A percentile compares a stretch with the other conserved stretches of the same genome.
Evolutionary conservation across 352 stramenopile species (phyloP).

Genomic region (Sclerospora graminicola): DNA sequence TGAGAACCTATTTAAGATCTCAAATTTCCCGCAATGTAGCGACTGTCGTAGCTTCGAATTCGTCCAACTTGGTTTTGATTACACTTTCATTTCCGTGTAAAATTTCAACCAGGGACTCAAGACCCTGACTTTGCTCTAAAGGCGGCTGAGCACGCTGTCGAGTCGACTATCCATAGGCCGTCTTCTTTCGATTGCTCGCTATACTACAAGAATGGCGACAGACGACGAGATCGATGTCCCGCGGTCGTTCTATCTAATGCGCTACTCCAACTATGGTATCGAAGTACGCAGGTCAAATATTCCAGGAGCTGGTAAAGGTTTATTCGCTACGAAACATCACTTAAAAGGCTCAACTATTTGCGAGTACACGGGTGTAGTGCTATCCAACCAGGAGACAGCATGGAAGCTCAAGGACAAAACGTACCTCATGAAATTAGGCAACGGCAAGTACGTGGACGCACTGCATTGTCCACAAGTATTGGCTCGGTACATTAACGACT

Average conservation of each 20-base stretch:
- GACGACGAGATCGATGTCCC: no score
- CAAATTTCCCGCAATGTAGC: no score
- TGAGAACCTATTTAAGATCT: no score
- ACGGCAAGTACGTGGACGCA: conserved; percentile 69
- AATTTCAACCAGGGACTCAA: no score
- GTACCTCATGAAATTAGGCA: conserved; percentile 76
- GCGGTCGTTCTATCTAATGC: conserved; percentile 15
- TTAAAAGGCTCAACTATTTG: conserved; percentile 21
- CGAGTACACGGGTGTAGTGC: conserved; percentile 34
- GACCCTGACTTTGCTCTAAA: no score
- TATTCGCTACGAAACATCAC: conserved; percentile 34
- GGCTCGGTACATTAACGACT: conserved; percentile 80
- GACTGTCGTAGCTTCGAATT: no score
- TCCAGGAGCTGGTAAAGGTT: conserved; percentile 33
- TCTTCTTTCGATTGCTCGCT: no score
- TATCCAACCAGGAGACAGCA: conserved; percentile 34
- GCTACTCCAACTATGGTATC: conserved; percentile 20
- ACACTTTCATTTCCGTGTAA: no score
- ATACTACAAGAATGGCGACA: no score
- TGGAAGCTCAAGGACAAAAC: conserved; percentile 55
- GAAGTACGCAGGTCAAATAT: conserved; percentile 35
- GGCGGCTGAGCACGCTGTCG: no score
- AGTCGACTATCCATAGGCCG: no score
- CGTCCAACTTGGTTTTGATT: no score
- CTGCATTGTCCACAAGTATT: conserved; percentile 30